Percentiles rank a stretch among this genome's conserved stretches.
These are phyloP conservation scores for Astraeus odoratus DNA, from an alignment of 768 basidiomycete genomes.

Conservation along the genomic window DNA sequence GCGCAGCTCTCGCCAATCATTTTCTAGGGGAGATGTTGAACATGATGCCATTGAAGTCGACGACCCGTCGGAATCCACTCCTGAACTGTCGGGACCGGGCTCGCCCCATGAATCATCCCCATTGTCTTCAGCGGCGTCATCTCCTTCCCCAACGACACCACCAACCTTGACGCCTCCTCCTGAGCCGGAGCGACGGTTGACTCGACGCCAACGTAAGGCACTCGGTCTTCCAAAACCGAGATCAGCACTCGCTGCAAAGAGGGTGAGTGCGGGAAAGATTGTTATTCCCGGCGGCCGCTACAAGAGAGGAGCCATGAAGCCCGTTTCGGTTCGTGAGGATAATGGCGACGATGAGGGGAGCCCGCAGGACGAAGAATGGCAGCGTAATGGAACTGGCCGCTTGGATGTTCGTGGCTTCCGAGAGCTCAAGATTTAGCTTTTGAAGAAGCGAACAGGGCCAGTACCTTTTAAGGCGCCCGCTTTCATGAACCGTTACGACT, in stretches of 20 bases:
- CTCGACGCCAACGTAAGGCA: conserved; percentile 62
- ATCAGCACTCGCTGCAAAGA: conserved; percentile 23
- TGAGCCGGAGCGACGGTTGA: conserved; percentile 39
- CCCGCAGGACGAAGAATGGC: conserved; percentile 44
- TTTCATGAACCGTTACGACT: neutral
- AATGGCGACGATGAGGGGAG: conserved; percentile 27
- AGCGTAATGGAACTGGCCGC: conserved; percentile 61
- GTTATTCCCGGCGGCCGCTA: conserved; percentile 56
- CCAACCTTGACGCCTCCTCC: conserved; percentile 20
- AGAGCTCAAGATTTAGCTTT: conserved; percentile 59
- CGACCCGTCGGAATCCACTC: conserved; percentile 29
- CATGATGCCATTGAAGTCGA: conserved; percentile 20
- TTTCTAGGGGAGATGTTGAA: conserved; percentile 8
- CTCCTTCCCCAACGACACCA: conserved; percentile 32
- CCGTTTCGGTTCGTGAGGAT: conserved; percentile 2
- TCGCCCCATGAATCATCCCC: conserved; percentile 22
- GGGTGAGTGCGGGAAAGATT: conserved; percentile 46
- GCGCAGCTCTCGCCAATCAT: conserved; percentile 22
- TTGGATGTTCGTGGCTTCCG: conserved; percentile 73
- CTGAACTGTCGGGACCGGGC: conserved; percentile 36
- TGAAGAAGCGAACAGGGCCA: neutral
- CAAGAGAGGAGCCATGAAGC: conserved; percentile 23
- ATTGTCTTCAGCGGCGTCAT: conserved; percentile 27
- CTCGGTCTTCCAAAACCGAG: conserved; percentile 58
- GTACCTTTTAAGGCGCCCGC: neutral